Base-by-base conservation (phyloP, 148 eudicot genomes). In the Oxyria digyna region DNA sequence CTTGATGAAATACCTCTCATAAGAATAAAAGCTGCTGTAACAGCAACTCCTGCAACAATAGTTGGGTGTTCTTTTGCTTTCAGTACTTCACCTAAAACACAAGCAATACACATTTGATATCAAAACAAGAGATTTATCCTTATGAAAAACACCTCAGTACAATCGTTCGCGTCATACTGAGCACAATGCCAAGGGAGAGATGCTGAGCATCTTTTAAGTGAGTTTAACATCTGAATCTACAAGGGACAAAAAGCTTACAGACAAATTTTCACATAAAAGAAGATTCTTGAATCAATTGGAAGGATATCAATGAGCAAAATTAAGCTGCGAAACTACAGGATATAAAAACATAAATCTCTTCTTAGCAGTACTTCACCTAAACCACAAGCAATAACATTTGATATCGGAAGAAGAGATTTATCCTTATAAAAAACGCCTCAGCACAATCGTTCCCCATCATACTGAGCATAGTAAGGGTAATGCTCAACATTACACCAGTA, bases 1-100 rank as follows among this genome's bases (percentile, higher is more conserved):
- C 69, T 35, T 4, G 54, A 69, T 17, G 46, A 40, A 41, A 55
- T 24, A 92, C 97, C 91, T 46, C 81, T 82, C 78, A 85, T 21
- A 42, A 92, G 81, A 71, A 87, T 81, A 72, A 89, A 80, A 67
- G 77, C 74, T 71, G 87, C 73, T 24, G 89, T 73, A 72, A 87
- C 74, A 78, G 84, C 87, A 55, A 87, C 70, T 65, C 91, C 96
- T 4, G 72, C 82, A 13, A 84, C 77, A 69, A 76, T 33, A 49
- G 78, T 75, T 57, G 96, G 91, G 75, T 92, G 81, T 67, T 92
- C 87, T 77, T 74, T 78, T 63, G 82, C 46, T 45, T 27, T 20
- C 1, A 37, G 42, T 33, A 66, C 20, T 54, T 64, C 74, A 42
- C n/a, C 62, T 66, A 38, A 66, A 66, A 18, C 27, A 35, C 26